Base-by-base conservation (phyloP, 2,329 filamentous ascomycete genomes). In the Colletotrichum sp. region DNA sequence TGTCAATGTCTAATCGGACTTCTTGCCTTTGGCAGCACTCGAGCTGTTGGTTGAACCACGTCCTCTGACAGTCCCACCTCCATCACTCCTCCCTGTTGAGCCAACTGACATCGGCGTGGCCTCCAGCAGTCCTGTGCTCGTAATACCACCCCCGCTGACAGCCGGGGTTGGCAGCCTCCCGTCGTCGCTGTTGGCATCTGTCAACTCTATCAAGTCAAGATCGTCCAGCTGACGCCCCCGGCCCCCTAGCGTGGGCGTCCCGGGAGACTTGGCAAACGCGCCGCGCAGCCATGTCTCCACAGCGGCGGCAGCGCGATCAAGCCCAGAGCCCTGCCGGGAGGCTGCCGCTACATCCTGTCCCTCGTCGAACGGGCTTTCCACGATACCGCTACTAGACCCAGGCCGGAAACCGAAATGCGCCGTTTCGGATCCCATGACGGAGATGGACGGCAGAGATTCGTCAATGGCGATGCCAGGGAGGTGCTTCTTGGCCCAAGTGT, bases 231-330 rank as follows among this genome's bases (percentile, higher is more conserved):
- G 88, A 79, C 81, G 79, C 79, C 82, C 80, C 75, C 28, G 81
- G 77, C 6, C 64, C 25, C 86, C 85, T n/a, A 87, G 76, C 30
- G 86, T 83, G 2, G 89, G 89, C n/a, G 89, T 90, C 25, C 85
- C 84, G 1, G 89, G 88, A 6, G 90, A 88, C 80, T 93, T 93
- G 8, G 90, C 88, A 75, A 95, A 95, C 48, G 98, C 93, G 77
- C 95, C 95, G 76, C 96, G 90, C 75, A 98, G 88, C 96, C 97
- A 99, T 2, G 93, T 94, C 85, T 98, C 97, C 34, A 98, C 93
- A 4, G 94, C 94, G 8, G 95, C 94, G 2, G 96, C 96, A 12
- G 98, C 93, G 77, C 96, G 94, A 80, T 98, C 96, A 4, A 98
- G 87, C 2, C 90, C 88, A 5, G 85, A 88, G 16, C 89, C 88